phyloP scores from a whole-genome alignment of 2,329 filamentous ascomycete species.

The Tetracladium maxilliforme region DNA sequence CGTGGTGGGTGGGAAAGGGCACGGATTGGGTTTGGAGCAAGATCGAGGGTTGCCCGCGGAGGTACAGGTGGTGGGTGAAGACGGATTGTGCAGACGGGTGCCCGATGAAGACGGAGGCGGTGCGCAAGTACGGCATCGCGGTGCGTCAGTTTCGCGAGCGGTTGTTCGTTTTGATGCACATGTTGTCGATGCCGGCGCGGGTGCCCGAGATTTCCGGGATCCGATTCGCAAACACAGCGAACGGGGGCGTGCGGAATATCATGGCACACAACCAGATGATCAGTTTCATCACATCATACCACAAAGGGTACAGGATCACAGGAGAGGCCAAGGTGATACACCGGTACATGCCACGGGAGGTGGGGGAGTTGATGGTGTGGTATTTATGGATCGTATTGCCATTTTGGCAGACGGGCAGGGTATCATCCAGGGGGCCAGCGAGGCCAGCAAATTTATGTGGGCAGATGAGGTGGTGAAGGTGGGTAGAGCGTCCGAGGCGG shows the following conservation, averaged over 20 bases:
- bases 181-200: constrained; percentile 1
- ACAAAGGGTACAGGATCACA: constrained; percentile 9
- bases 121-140: too few species aligned
- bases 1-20: too few species aligned
- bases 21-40: too few species aligned
- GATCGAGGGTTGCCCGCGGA: too few species aligned
- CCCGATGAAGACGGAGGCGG: constrained; percentile 2
- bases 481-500: too few species aligned
- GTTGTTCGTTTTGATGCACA: constrained; percentile 4
- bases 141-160: constrained; percentile 4
- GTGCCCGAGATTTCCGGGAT: constrained; percentile 5
- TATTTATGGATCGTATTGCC: constrained; percentile 9
- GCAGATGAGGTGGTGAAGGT: too few species aligned
- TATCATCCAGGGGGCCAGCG: too few species aligned
- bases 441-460: too few species aligned
- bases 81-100: constrained; percentile 3
- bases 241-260: constrained; percentile 4
- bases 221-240: constrained; percentile 5
- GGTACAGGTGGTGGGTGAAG: constrained; percentile 4
- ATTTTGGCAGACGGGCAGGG: too few species aligned
- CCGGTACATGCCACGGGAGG: constrained; percentile 8
- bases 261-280: too few species aligned
- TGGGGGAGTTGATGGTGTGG: constrained; percentile 8
- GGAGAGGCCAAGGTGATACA: constrained; percentile 10
- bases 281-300: constrained; percentile 9